These are phyloP conservation scores for Ceratocystis lukuohia DNA, from an alignment of 2,329 filamentous ascomycete species.

Conservation along the genomic window DNA sequence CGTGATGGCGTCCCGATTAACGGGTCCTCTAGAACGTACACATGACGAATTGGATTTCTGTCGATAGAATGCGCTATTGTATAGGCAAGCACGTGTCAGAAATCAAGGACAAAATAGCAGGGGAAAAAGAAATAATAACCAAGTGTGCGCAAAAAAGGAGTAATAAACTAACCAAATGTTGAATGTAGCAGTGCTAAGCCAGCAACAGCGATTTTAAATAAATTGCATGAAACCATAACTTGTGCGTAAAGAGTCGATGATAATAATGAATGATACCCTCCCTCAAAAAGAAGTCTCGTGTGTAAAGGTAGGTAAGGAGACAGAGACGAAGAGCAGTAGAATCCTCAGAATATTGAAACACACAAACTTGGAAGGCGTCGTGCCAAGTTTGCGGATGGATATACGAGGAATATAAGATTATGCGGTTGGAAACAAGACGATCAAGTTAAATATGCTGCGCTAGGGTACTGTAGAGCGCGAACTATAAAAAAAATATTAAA, in stretches of 20 bases:
- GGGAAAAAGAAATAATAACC: neutral
- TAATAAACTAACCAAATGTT: slow-evolving; percentile 14
- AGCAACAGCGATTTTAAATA: slow-evolving; percentile 8
- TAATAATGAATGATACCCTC: neutral
- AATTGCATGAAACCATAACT: slow-evolving; percentile 10
- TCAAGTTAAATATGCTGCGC: neutral
- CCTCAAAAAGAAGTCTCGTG: neutral
- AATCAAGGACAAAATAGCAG: neutral
- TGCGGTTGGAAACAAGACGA: neutral
- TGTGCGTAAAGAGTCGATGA: slow-evolving; percentile 1
- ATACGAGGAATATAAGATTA: neutral
- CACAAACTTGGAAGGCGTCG: neutral
- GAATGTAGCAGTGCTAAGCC: slow-evolving; percentile 14
- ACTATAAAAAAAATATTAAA: neutral
- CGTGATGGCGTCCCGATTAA: slow-evolving; percentile 66
- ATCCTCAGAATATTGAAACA: neutral
- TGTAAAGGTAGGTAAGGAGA: neutral
- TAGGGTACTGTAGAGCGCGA: neutral
- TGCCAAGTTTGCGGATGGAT: neutral
- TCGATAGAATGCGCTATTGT: slow-evolving; percentile 52
- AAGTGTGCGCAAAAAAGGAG: neutral
- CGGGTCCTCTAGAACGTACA: slow-evolving; percentile 60
- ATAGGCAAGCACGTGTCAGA: neutral
- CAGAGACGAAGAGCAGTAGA: neutral
- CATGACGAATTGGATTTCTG: slow-evolving; percentile 62